Percentiles rank a stretch among this genome's conserved stretches.
These are phyloP conservation scores for Musa troglodytarum DNA, from an alignment of 176 grass and related monocot species.

Conservation along the genomic window DNA sequence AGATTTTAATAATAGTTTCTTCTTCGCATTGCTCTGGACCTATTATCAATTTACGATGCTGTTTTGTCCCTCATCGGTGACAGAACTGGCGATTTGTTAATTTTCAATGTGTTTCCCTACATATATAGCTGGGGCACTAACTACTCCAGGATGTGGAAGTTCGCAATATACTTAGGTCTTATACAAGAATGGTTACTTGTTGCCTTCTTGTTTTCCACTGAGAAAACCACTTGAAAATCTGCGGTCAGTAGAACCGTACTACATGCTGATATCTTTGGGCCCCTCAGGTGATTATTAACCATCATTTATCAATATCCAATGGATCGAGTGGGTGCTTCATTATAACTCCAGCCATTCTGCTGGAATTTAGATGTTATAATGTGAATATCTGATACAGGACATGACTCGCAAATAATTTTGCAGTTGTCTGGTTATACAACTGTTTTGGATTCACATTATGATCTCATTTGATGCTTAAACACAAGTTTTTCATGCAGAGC, in stretches of 20 bases:
- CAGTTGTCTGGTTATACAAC: too few relatives aligned
- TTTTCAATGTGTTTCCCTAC: background rate
- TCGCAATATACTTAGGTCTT: background rate
- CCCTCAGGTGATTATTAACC: background rate
- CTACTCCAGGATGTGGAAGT: background rate
- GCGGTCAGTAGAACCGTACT: background rate
- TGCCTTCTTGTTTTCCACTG: background rate
- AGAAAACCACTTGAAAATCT: background rate
- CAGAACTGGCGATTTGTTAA: background rate
- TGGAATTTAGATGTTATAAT: too few relatives aligned
- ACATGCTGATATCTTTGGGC: background rate
- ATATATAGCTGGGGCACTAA: background rate
- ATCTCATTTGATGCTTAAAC: too few relatives aligned
- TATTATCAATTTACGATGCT: background rate
- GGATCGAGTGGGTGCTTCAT: background rate
- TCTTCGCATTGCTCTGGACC: background rate
- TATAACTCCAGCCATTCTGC: background rate
- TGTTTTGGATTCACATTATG: too few relatives aligned
- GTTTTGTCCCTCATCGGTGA: background rate
- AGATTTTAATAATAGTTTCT: background rate
- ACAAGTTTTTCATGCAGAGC: background rate
- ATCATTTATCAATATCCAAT: too few relatives aligned
- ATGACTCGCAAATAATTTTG: too few relatives aligned
- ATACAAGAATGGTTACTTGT: background rate
- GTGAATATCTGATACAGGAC: too few relatives aligned